phyloP scores from a whole-genome alignment of 257 asterid genomes.

The Solanum infundibuliforme region DNA sequence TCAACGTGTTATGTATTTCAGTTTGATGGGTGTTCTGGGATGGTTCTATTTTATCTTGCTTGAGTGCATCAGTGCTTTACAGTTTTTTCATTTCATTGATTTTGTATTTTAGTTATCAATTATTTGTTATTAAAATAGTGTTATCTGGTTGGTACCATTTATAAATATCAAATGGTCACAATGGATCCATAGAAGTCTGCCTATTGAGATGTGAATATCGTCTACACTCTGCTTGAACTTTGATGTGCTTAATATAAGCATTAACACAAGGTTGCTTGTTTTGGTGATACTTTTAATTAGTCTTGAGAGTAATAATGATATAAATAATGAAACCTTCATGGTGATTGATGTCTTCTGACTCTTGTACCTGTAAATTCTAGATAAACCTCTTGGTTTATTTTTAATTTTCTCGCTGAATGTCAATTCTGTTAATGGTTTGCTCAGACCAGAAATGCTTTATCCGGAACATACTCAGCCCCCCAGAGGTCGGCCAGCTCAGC shows the following conservation, averaged over 20 bases:
- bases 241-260: background rate
- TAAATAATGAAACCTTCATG: background rate
- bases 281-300: background rate
- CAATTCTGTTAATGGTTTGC: conserved; percentile 8
- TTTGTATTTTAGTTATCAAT: background rate
- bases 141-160: background rate
- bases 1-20: background rate
- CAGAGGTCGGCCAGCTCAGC: conserved; percentile 99
- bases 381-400: conserved; percentile 6
- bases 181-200: background rate
- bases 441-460: conserved; percentile 92
- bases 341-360: background rate
- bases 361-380: background rate
- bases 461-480: conserved; percentile 99
- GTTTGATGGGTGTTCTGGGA: background rate
- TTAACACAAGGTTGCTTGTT: background rate
- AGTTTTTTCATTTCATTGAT: background rate
- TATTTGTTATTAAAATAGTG: background rate
- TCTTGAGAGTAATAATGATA: background rate
- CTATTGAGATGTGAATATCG: background rate
- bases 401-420: background rate
- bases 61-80: background rate
- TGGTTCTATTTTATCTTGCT: background rate
- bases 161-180: background rate
- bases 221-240: background rate